A percentile compares a stretch with the other conserved stretches of the same genome.
These are phyloP conservation scores for Penicillium chermesinum DNA, from an alignment of 495 filamentous ascomycete genomes.

Conservation along the genomic window DNA sequence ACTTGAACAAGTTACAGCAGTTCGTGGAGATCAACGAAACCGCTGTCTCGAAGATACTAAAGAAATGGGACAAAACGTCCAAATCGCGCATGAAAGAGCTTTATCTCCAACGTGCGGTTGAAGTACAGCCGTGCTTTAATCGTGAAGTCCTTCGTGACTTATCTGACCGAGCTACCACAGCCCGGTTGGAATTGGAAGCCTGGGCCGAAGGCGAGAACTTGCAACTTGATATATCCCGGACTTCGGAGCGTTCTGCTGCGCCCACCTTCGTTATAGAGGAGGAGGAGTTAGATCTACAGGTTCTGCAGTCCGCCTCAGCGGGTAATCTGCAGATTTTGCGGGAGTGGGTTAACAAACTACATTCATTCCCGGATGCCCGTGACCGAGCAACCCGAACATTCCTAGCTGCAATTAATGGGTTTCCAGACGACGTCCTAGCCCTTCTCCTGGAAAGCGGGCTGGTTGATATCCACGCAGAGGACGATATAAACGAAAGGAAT, in stretches of 20 bases:
- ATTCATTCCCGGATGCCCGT: slow-evolving; percentile 49
- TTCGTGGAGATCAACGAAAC: slow-evolving; percentile 97
- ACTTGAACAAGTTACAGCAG: slow-evolving; percentile 95
- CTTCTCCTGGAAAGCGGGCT: slow-evolving; percentile 72
- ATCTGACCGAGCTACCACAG: slow-evolving; percentile 92
- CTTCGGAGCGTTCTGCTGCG: slow-evolving; percentile 56
- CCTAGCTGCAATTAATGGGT: slow-evolving; percentile 78
- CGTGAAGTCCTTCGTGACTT: slow-evolving; percentile 91
- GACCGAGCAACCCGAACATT: slow-evolving; percentile 85
- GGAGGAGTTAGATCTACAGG: slow-evolving; percentile 77
- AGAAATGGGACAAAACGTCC: slow-evolving; percentile 99
- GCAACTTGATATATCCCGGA: slow-evolving; percentile 61
- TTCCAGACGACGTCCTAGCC: slow-evolving; percentile 68
- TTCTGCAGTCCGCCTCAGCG: slow-evolving; percentile 78
- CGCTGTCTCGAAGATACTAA: slow-evolving; percentile 95
- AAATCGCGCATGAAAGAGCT: slow-evolving; percentile 98
- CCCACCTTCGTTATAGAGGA: slow-evolving; percentile 67
- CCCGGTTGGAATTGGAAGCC: slow-evolving; percentile 83
- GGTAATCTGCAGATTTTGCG: slow-evolving; percentile 61
- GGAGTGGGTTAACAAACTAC: slow-evolving; percentile 57
- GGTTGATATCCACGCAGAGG: slow-evolving; percentile 81
- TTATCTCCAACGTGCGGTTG: slow-evolving; percentile 90
- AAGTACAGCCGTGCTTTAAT: slow-evolving; percentile 98
- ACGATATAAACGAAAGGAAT: slow-evolving; percentile 96
- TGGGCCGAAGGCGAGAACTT: slow-evolving; percentile 96